These are phyloP conservation scores for Asclepias syriaca DNA, from an alignment of 257 asterid genomes.

Conservation along the genomic window DNA sequence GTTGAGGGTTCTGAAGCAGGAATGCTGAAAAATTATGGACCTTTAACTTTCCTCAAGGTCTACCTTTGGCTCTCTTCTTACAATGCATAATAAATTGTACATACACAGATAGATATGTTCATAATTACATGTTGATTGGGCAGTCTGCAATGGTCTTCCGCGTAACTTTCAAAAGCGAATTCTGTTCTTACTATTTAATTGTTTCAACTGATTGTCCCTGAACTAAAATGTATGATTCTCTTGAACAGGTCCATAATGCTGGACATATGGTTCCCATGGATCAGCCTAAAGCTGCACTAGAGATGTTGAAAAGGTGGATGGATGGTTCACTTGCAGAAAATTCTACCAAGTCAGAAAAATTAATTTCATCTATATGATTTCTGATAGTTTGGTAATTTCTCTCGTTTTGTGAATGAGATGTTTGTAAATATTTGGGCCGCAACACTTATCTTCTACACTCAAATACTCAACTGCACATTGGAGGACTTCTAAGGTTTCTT, in stretches of 20 bases:
- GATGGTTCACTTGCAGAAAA: slow-evolving; percentile 46
- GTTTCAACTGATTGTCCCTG: neutral
- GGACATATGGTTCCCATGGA: slow-evolving; percentile 99
- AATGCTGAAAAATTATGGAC: slow-evolving; percentile 61
- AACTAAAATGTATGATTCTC: neutral
- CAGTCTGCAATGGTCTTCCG: neutral
- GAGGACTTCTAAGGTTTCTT: neutral
- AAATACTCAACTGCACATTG: neutral
- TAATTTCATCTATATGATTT: slow-evolving; percentile 65
- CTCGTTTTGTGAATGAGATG: neutral
- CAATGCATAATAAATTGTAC: neutral
- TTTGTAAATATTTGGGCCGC: slow-evolving; percentile 8
- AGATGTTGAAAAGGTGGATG: slow-evolving; percentile 88
- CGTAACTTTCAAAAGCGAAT: neutral
- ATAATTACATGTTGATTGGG: neutral
- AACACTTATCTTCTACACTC: neutral
- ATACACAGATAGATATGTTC: neutral
- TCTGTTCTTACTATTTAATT: neutral
- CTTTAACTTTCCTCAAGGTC: slow-evolving; percentile 89
- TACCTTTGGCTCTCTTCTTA: slow-evolving; percentile 8
- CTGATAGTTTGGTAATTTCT: neutral
- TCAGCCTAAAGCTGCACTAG: slow-evolving; percentile 79
- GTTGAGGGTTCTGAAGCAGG: slow-evolving; percentile 81
- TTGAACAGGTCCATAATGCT: slow-evolving; percentile 73
- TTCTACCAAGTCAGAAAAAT: slow-evolving; percentile 25